Evolutionary conservation across 2,329 filamentous ascomycete genomes (phyloP).

Genomic region (Colletotrichum lindemuthianum): DNA sequence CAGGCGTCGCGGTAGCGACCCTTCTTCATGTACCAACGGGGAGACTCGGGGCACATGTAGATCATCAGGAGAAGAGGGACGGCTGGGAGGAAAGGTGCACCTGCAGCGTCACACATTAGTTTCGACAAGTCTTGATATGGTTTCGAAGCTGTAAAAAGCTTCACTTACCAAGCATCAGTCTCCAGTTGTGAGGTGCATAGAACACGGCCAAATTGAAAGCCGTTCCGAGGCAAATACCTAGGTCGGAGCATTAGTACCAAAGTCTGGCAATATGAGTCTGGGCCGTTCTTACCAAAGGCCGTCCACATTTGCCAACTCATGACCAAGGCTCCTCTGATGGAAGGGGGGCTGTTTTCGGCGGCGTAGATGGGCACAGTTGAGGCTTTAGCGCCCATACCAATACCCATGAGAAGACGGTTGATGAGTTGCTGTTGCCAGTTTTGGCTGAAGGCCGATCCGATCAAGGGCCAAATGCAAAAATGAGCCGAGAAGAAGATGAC

Average conservation of each 20-base stretch:
- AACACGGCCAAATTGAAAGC: constrained; percentile 63
- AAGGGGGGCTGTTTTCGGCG: constrained; percentile 75
- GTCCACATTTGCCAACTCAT: constrained; percentile 84
- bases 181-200: constrained; percentile 46
- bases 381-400: constrained; percentile 75
- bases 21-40: constrained; percentile 75
- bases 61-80: constrained; percentile 67
- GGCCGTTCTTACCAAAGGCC: constrained; percentile 46
- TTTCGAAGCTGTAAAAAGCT: too few species aligned
- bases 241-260: neutral
- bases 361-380: constrained; percentile 77
- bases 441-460: constrained; percentile 72
- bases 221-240: constrained; percentile 63
- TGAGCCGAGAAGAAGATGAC: constrained; percentile 74
- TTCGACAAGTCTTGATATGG: neutral
- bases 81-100: constrained; percentile 47
- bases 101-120: neutral
- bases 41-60: constrained; percentile 74
- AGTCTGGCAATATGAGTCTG: too few species aligned
- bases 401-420: constrained; percentile 73
- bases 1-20: constrained; percentile 70
- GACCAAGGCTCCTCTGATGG: constrained; percentile 77
- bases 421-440: constrained; percentile 75
- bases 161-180: constrained; percentile 46
- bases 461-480: constrained; percentile 67